phyloP scores from a whole-genome alignment of 2,329 filamentous ascomycete genomes.

The Stagonosporopsis cucurbitacearum region DNA sequence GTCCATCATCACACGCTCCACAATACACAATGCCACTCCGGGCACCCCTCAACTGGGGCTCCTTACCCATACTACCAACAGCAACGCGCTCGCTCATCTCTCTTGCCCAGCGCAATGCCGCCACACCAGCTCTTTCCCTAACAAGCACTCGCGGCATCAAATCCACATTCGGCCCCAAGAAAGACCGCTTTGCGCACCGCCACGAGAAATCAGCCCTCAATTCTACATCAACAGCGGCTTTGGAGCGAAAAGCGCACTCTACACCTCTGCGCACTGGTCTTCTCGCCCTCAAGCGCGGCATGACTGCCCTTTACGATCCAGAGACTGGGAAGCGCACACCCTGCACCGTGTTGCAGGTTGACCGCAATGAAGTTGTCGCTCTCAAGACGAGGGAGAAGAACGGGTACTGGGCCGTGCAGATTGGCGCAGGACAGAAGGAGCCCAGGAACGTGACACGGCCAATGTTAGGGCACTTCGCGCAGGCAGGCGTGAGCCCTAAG shows the following conservation, averaged over 20 bases:
- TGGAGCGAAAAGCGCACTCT: constrained; percentile 63
- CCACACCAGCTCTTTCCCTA: constrained; percentile 25
- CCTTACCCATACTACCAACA: constrained; percentile 39
- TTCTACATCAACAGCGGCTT: constrained; percentile 64
- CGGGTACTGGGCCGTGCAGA: constrained; percentile 93
- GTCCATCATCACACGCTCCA: constrained; percentile 8
- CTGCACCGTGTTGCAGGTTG: constrained; percentile 92
- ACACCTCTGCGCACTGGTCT: constrained; percentile 77
- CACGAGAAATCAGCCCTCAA: constrained; percentile 60
- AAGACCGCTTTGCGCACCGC: constrained; percentile 61
- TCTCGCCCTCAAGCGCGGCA: constrained; percentile 90
- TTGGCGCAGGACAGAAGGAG: constrained; percentile 79
- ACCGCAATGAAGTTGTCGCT: constrained; percentile 86
- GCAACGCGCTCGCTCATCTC: constrained; percentile 35
- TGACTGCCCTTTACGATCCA: constrained; percentile 86
- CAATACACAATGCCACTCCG: constrained; percentile 42
- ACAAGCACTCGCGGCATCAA: constrained; percentile 55
- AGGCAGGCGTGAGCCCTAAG: constrained; percentile 83
- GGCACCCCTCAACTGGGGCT: constrained; percentile 44
- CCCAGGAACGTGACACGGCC: constrained; percentile 80
- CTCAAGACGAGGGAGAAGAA: constrained; percentile 81
- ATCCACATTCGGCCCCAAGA: constrained; percentile 61
- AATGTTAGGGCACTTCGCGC: constrained; percentile 85
- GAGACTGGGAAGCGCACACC: constrained; percentile 77
- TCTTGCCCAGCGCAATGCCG: constrained; percentile 22